Conservation (phyloP, 148 eudicot species). For the Vaccinium corymbosum region DNA sequence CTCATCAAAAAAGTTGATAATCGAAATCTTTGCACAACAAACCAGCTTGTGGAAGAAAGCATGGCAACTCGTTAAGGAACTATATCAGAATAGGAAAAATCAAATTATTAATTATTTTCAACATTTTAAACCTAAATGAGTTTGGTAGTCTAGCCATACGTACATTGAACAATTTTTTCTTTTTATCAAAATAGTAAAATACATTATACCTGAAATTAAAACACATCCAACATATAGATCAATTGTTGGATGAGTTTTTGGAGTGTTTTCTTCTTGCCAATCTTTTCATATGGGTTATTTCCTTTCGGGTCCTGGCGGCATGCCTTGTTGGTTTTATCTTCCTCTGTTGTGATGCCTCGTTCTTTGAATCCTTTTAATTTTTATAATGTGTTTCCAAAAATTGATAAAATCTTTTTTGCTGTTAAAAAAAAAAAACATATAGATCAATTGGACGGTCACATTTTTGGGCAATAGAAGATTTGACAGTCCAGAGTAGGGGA, state of each 20-base stretch:
- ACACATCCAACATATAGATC: background rate
- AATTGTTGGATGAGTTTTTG: no score
- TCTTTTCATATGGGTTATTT: no score
- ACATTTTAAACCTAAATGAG: background rate
- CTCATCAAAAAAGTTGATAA: background rate
- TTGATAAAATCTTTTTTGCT: no score
- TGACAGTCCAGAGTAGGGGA: background rate
- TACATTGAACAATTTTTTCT: no score
- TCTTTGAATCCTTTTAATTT: no score
- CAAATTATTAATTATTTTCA: background rate
- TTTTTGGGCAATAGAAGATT: background rate
- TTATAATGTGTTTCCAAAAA: no score
- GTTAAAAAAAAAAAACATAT: no score
- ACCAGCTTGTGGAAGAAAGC: background rate
- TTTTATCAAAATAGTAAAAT: background rate
- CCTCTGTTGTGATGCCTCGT: no score
- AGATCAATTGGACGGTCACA: no score
- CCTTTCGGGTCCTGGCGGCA: background rate
- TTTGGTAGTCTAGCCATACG: no score
- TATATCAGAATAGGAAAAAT: background rate
- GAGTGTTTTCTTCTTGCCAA: no score
- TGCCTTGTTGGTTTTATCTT: no score
- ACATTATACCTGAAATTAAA: background rate
- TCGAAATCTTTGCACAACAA: background rate
- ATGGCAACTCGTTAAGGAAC: background rate